Evolutionary conservation across 1,284 basidiomycete species (phyloP), one percentile per base, ranked within the genome.

Genomic region (Pascua sp.): DNA sequence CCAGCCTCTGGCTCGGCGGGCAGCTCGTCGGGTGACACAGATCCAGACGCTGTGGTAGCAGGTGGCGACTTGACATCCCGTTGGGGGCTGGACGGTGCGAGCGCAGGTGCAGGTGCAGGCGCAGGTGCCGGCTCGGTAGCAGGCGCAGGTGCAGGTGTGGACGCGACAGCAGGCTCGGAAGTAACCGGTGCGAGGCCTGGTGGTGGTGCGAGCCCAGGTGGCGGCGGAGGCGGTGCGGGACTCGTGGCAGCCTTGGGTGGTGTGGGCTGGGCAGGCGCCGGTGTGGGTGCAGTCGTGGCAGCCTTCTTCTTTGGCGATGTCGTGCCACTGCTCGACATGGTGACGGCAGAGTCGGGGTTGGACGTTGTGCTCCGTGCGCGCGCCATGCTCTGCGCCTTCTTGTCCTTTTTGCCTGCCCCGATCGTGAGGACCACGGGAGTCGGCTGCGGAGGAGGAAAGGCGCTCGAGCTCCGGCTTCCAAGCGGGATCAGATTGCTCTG

Each of bases 401-500:
- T 52, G 56, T 63, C 53, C 50, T 60, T 55, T 56, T 59, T 62
- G 43, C 36, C 56, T 60, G 11, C 63, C 51, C n/a, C 65, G 67
- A 32, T 32, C 24, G 24, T 32, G 24, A 32, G 24, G 24, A 32
- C 24, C 11, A 86, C 85, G 5, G 86, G 86, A 24, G 89, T 88
- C 4, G 83, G 85, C 47, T 84, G 79, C 24, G 83, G 81, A 42
- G 88, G 81, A 41, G 77, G 73, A 49, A 72, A 74, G 1, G 71
- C 69, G 36, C 67, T 50, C 45, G 62, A 64, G 60, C 62, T 72
- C 32, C 49, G 51, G 42, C 61, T 66, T n/a, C 67, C 69, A 39
- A 76, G 66, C 18, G 74, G 70, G n/a, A 72, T 61, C 46, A 72
- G 63, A 39, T 62, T 70, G 41, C 57, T 55, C 47, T 62, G 60